These are phyloP conservation scores for Fomes fomentarius DNA, from an alignment of 1,284 basidiomycete species.

Conservation along the genomic window DNA sequence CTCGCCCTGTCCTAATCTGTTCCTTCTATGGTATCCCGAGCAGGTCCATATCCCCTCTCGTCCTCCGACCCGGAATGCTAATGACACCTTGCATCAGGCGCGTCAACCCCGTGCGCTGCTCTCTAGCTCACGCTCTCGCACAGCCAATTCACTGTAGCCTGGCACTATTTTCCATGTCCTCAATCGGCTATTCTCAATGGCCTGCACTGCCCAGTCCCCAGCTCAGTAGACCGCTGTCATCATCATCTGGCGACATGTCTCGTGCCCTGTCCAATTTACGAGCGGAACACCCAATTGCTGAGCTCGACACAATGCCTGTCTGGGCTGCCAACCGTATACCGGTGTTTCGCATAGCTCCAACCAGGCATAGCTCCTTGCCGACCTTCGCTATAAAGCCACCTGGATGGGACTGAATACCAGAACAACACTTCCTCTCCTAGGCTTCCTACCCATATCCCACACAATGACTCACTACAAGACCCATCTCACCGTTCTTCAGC, in stretches of 20 bases:
- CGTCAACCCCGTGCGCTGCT: neutral
- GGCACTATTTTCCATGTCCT: neutral
- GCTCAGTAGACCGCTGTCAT: conserved; percentile 17
- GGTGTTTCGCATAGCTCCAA: conserved; percentile 25
- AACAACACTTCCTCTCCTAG: conserved; percentile 10
- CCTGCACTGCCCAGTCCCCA: conserved; percentile 12
- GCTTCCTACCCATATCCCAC: conserved; percentile 2
- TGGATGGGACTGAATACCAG: conserved; percentile 17
- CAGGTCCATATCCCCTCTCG: neutral
- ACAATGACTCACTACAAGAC: conserved; percentile 33
- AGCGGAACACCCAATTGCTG: conserved; percentile 17
- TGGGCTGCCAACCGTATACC: conserved; percentile 26
- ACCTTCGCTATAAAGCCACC: neutral
- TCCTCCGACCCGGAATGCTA: conserved; percentile 16
- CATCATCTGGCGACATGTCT: conserved; percentile 18
- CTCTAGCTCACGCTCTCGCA: neutral
- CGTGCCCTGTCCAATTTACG: conserved; percentile 22
- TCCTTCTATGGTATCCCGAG: neutral
- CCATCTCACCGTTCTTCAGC: conserved; percentile 54
- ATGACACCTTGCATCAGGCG: conserved; percentile 15
- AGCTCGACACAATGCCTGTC: conserved; percentile 20
- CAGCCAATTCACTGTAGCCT: conserved; percentile 1
- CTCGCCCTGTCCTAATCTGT: neutral
- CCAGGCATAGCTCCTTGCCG: conserved; percentile 1
- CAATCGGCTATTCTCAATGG: neutral